Percentiles rank a stretch among this genome's conserved stretches.
Evolutionary conservation across 192 early-diverging fungal species (phyloP).

Genomic region (Coemansia sp.): DNA sequence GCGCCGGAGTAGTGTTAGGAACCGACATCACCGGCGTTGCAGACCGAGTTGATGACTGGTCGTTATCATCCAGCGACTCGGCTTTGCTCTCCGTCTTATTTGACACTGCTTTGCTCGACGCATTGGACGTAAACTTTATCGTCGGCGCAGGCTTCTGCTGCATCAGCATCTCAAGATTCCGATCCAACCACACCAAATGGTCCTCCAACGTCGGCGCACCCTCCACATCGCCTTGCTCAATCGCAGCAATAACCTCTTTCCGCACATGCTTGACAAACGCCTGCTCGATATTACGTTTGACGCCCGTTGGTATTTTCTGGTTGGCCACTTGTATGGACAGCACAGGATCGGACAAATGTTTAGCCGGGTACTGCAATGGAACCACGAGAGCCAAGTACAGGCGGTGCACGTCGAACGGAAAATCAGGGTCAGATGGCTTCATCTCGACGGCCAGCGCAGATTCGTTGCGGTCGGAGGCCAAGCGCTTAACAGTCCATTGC

Average conservation of each 20-base stretch:
- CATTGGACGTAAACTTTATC: conserved; percentile 54
- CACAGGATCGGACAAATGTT: conserved; percentile 26
- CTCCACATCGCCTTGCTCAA: conserved; percentile 19
- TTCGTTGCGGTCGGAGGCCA: conserved; percentile 37
- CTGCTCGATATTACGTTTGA: conserved; percentile 46
- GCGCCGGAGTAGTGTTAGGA: background rate
- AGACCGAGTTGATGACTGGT: background rate
- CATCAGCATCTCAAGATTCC: conserved; percentile 62
- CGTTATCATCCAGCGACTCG: background rate
- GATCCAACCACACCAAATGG: conserved; percentile 60
- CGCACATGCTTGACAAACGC: conserved; percentile 41
- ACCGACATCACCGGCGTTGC: conserved; percentile 3
- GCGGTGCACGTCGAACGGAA: conserved; percentile 71
- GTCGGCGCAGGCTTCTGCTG: conserved; percentile 62
- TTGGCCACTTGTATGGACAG: conserved; percentile 43
- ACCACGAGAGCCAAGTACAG: conserved; percentile 62
- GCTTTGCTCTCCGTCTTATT: background rate
- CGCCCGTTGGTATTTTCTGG: conserved; percentile 39
- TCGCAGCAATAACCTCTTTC: conserved; percentile 16
- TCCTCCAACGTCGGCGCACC: conserved; percentile 23
- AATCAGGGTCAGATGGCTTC: conserved; percentile 70
- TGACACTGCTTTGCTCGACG: conserved; percentile 1
- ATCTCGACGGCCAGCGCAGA: conserved; percentile 49
- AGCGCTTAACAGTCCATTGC: conserved; percentile 26
- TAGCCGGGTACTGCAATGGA: conserved; percentile 57